Conservation (phyloP, 2,329 filamentous ascomycete species). For the Venturia aucupariae region DNA sequence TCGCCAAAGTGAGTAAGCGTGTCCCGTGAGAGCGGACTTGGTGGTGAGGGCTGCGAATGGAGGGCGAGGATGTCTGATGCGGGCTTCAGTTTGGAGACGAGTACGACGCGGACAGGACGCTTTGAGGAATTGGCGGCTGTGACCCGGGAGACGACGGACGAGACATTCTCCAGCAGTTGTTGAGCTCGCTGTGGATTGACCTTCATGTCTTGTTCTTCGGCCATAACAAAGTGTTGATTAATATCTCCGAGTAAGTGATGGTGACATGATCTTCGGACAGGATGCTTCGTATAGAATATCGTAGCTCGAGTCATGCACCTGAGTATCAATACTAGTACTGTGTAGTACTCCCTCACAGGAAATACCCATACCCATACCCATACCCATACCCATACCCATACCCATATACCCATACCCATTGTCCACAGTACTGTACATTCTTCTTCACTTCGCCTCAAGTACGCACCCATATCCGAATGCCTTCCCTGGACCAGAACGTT, state of each 20-base stretch:
- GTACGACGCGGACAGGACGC: constrained; percentile 63
- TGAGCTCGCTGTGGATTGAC: constrained; percentile 28
- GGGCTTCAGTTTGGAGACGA: constrained; percentile 94
- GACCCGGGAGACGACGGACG: constrained; percentile 15
- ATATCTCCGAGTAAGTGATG: not conserved
- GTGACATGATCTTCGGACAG: not conserved
- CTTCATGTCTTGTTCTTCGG: constrained; percentile 8
- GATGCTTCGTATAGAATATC: not conserved
- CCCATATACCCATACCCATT: too few relatives aligned
- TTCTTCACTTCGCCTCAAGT: too few relatives aligned
- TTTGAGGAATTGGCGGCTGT: constrained; percentile 22
- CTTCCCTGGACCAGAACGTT: too few relatives aligned
- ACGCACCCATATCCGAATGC: too few relatives aligned
- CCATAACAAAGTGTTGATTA: not conserved
- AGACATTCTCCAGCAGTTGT: constrained; percentile 36
- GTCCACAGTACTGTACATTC: too few relatives aligned
- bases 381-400: too few relatives aligned
- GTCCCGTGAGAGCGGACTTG: constrained; percentile 16
- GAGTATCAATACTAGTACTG: too few relatives aligned
- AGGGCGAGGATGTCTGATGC: constrained; percentile 83
- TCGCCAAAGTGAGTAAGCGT: constrained; percentile 72
- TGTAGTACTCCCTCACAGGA: too few relatives aligned
- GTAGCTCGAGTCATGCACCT: not conserved
- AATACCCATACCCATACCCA: too few relatives aligned
- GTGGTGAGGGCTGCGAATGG: constrained; percentile 42